These are phyloP conservation scores for Suillus subaureus DNA, from an alignment of 768 basidiomycete genomes.

Conservation along the genomic window DNA sequence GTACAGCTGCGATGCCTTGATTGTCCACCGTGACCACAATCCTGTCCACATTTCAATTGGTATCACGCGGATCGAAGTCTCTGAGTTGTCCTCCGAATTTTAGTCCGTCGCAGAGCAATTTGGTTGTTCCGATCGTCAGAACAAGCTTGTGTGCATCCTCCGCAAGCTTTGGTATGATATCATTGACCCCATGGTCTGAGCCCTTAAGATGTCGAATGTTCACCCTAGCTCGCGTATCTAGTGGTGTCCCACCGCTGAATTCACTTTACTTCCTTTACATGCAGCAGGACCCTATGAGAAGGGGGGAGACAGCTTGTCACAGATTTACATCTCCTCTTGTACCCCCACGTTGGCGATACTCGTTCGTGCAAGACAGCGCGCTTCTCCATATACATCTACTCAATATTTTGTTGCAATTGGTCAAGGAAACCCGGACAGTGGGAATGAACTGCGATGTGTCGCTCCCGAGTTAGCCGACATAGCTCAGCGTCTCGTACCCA, in stretches of 20 bases:
- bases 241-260: conserved; percentile 36
- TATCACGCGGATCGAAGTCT: conserved; percentile 7
- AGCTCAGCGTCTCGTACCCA: conserved; percentile 5
- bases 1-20: conserved; percentile 18
- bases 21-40: conserved; percentile 11
- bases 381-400: neutral
- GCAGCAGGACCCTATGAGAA: conserved; percentile 32
- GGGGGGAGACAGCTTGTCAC: conserved; percentile 11
- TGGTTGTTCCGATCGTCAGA: conserved; percentile 18
- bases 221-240: conserved; percentile 26
- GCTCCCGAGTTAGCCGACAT: conserved; percentile 20
- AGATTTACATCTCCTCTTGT: conserved; percentile 35
- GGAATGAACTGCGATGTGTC: conserved; percentile 15
- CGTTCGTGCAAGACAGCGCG: conserved; percentile 20
- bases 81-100: conserved; percentile 14
- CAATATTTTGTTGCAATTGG: conserved; percentile 19
- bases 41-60: conserved; percentile 13
- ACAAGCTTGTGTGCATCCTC: conserved; percentile 13
- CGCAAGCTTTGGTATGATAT: conserved; percentile 28
- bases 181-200: conserved; percentile 23
- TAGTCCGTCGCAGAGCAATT: conserved; percentile 9
- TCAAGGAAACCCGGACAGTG: conserved; percentile 14
- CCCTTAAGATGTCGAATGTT: conserved; percentile 10
- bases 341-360: conserved; percentile 19
- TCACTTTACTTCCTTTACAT: conserved; percentile 34